Conservation (phyloP, 106 monocot genomes). For the Dactylorhiza incarnata region DNA sequence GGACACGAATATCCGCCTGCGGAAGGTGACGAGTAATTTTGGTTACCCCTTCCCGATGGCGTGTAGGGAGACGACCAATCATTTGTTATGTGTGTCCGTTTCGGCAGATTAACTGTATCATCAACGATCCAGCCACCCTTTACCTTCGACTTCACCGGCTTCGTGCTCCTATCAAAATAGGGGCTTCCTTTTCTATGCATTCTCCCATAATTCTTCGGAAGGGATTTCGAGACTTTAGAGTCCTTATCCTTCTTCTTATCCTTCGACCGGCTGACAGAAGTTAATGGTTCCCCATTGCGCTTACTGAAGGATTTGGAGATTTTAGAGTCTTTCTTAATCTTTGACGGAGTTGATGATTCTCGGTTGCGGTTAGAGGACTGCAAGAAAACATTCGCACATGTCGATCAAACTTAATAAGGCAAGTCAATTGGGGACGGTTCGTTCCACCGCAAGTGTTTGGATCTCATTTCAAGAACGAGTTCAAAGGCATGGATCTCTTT, state of each 20-base stretch:
- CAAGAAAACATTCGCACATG: neutral
- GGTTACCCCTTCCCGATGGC: constrained; percentile 12
- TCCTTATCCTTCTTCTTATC: constrained; percentile 11
- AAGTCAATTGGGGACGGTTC: neutral
- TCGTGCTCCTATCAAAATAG: constrained; percentile 6
- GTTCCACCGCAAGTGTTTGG: too few species aligned
- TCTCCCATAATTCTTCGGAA: constrained; percentile 32
- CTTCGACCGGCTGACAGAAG: constrained; percentile 20
- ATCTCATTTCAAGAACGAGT: too few species aligned
- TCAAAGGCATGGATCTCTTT: too few species aligned
- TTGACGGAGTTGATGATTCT: constrained; percentile 22
- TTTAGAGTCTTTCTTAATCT: neutral
- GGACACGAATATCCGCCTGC: constrained; percentile 20
- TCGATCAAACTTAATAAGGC: neutral
- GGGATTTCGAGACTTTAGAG: constrained; percentile 30
- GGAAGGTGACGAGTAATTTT: constrained; percentile 1
- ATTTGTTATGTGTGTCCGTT: constrained; percentile 16
- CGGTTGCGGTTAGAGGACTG: neutral
- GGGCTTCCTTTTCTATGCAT: constrained; percentile 14
- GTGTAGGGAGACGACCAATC: constrained; percentile 26
- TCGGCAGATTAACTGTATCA: constrained; percentile 25
- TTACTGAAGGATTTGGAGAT: constrained; percentile 21
- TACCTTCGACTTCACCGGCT: constrained; percentile 26
- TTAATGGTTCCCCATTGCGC: constrained; percentile 12
- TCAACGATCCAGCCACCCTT: constrained; percentile 52